A percentile compares a stretch with the other conserved stretches of the same genome.
phyloP scores from a whole-genome alignment of 2,329 filamentous ascomycete genomes.

The Nannizziopsis barbatae region DNA sequence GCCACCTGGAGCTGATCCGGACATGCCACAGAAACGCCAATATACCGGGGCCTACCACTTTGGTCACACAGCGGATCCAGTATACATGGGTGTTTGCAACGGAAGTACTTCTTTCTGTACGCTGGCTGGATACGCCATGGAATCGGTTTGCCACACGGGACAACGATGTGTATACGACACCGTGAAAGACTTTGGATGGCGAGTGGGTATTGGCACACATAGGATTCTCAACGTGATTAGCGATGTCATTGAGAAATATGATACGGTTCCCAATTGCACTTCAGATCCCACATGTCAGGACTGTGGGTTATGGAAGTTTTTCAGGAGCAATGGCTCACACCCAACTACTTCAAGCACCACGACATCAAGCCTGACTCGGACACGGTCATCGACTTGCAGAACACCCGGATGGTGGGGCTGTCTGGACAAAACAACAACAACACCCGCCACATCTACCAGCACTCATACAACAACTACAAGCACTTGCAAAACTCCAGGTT shows the following conservation, averaged over 20 bases:
- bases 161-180: slow-evolving; percentile 85
- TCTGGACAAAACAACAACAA: slow-evolving; percentile 40
- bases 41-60: slow-evolving; percentile 79
- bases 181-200: slow-evolving; percentile 81
- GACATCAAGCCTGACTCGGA: slow-evolving; percentile 48
- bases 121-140: slow-evolving; percentile 83
- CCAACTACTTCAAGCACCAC: slow-evolving; percentile 54
- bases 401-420: slow-evolving; percentile 86
- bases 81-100: slow-evolving; percentile 90
- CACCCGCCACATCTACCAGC: slow-evolving; percentile 15
- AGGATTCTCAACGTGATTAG: slow-evolving; percentile 79
- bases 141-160: slow-evolving; percentile 84
- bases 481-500: slow-evolving; percentile 34
- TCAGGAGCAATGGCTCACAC: slow-evolving; percentile 79
- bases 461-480: slow-evolving; percentile 27
- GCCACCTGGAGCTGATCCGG: slow-evolving; percentile 65
- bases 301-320: slow-evolving; percentile 89
- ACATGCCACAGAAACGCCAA: slow-evolving; percentile 56
- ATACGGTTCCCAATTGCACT: slow-evolving; percentile 64
- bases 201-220: slow-evolving; percentile 82
- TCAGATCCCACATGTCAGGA: slow-evolving; percentile 73
- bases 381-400: slow-evolving; percentile 73
- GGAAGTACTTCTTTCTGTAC: slow-evolving; percentile 81
- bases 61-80: slow-evolving; percentile 88
- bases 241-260: slow-evolving; percentile 75